Base-by-base conservation (phyloP, 2,329 filamentous ascomycete genomes). In the Colletotrichum sp. region DNA sequence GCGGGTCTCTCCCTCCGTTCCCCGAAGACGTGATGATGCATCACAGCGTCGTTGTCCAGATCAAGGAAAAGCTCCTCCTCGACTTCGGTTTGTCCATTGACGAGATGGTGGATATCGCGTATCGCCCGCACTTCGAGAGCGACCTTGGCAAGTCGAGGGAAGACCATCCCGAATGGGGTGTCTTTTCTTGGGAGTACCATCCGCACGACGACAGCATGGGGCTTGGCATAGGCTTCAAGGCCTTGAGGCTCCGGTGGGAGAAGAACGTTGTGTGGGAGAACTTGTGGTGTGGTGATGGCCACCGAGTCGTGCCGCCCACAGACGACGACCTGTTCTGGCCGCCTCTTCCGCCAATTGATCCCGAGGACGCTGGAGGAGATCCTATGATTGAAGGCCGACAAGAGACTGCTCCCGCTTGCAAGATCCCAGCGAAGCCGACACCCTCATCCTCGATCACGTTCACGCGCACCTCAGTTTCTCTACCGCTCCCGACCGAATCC, bases 181-280 rank as follows among this genome's bases (percentile, higher is more conserved):
- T 52, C 11, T 52, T 52, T 13, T 52, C 44, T 13, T 77, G 77
- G 77, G 70, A 78, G 61, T 78, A 74, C 19, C 67, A 73, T n/a
- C 74, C 76, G 2, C 44, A 52, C 44, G 44, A 52, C 16, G 34
- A 75, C 49, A 59, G 15, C 11, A 34, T 32, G 44, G 62, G 27
- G 5, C 19, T 29, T 15, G 27, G 55, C 8, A n/a, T 27, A 9
- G 66, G 62, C 13, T 57, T 61, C 32, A 72, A 71, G 15, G 25
- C 44, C 27, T 27, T 77, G 8, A 39, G 68, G 25, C 8, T 79
- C 8, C 71, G 72, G 16, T 72, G 71, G 39, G 68, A 78, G 27
- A 71, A 73, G 39, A 39, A 70, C 8, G 5, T 73, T 9, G 63
- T 81, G 78, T 90, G 88, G 15, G 72, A 77, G 27, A 61, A 72